Conservation (phyloP, 2,329 filamentous ascomycete genomes). For the Cladosporium sp. region DNA sequence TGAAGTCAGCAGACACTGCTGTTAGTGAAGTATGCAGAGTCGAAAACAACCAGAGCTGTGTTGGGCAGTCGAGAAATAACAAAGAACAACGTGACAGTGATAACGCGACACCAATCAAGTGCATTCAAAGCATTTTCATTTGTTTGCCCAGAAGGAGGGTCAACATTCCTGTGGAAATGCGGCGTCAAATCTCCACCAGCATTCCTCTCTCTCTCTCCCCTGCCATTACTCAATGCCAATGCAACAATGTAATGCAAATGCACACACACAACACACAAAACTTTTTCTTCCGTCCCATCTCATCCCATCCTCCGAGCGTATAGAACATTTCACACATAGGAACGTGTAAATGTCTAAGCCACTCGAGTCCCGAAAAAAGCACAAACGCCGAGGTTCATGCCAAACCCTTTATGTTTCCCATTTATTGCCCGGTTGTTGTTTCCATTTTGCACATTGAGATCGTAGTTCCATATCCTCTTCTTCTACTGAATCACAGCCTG, state of each 20-base stretch:
- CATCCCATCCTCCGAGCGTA: background rate
- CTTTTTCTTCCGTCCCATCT: background rate
- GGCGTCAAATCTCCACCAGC: background rate
- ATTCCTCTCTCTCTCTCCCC: background rate
- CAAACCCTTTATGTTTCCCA: background rate
- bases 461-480: background rate
- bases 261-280: background rate
- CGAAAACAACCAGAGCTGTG: background rate
- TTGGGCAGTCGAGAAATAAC: background rate
- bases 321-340: background rate
- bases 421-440: background rate
- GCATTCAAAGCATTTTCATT: background rate
- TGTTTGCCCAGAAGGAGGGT: background rate
- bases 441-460: background rate
- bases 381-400: background rate
- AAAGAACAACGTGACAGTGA: background rate
- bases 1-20: background rate
- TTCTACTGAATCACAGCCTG: constrained; percentile 16
- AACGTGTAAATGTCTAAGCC: background rate
- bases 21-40: background rate
- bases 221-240: background rate
- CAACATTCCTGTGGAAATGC: constrained; percentile 5
- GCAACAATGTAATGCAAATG: no score
- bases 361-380: background rate
- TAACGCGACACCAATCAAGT: constrained; percentile 5